Conservation (phyloP, 768 basidiomycete genomes). For the Austroboletus festivus region DNA sequence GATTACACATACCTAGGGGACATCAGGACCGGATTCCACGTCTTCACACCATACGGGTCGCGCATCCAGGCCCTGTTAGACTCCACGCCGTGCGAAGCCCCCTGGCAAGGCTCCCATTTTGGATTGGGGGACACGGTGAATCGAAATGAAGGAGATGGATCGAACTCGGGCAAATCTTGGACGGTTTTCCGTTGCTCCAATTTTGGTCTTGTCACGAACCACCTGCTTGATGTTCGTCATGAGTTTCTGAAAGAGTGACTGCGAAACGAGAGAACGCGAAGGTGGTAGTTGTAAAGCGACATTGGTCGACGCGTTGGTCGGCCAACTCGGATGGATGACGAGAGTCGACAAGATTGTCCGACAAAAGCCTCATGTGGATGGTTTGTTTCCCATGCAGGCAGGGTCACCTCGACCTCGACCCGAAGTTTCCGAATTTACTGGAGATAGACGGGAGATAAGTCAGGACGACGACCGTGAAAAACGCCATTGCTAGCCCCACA, state of each 20-base stretch:
- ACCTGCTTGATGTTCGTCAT: background rate
- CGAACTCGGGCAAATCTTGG: slow-evolving; percentile 13
- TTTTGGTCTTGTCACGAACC: slow-evolving; percentile 4
- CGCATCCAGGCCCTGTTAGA: slow-evolving; percentile 29
- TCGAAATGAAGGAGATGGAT: slow-evolving; percentile 32
- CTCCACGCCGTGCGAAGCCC: slow-evolving; percentile 22
- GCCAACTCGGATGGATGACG: too few species aligned
- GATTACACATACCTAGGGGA: slow-evolving; percentile 26
- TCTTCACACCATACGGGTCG: slow-evolving; percentile 37
- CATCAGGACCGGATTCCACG: slow-evolving; percentile 39
- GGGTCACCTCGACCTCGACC: background rate
- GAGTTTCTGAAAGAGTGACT: background rate
- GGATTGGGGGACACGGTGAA: slow-evolving; percentile 39
- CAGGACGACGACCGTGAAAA: background rate
- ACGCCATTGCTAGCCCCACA: background rate
- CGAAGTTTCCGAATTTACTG: background rate
- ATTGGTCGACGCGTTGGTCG: too few species aligned
- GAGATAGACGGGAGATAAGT: slow-evolving; percentile 15
- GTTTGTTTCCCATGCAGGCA: slow-evolving; percentile 5
- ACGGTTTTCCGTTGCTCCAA: background rate
- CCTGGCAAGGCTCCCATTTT: slow-evolving; percentile 43
- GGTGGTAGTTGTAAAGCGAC: background rate
- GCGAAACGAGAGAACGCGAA: background rate
- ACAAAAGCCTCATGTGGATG: too few species aligned
- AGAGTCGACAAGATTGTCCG: too few species aligned